These are phyloP conservation scores for Geotrichum armillariae DNA, from an alignment of 1,139 yeast species.

Conservation along the genomic window DNA sequence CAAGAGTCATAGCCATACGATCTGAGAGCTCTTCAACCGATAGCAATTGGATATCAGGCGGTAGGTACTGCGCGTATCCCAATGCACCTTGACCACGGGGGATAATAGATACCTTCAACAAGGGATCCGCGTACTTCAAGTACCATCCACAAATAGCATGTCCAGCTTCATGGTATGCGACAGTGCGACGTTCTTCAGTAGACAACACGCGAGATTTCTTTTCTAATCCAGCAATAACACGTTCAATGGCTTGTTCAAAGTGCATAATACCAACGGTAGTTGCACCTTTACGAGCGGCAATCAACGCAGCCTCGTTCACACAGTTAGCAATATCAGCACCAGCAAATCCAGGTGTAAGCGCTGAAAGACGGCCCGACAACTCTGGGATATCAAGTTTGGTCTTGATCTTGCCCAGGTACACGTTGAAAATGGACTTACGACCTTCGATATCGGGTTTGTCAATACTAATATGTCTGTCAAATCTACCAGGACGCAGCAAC, in stretches of 20 bases:
- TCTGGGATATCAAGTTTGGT: slow-evolving; percentile 51
- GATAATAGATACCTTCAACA: slow-evolving; percentile 89
- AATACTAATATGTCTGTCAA: slow-evolving; percentile 87
- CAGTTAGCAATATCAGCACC: slow-evolving; percentile 98
- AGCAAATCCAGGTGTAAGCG: slow-evolving; percentile 94
- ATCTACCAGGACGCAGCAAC: slow-evolving; percentile 93
- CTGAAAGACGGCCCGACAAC: slow-evolving; percentile 84
- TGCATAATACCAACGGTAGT: slow-evolving; percentile 66
- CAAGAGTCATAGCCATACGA: slow-evolving; percentile 94
- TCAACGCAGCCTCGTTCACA: slow-evolving; percentile 94
- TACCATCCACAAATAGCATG: slow-evolving; percentile 99
- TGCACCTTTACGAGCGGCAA: slow-evolving; percentile 85
- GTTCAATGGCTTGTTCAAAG: slow-evolving; percentile 94
- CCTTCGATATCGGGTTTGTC: slow-evolving; percentile 95
- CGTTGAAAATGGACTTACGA: slow-evolving; percentile 84
- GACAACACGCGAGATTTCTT: slow-evolving; percentile 82
- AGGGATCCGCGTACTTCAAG: slow-evolving; percentile 84
- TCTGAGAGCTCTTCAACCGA: slow-evolving; percentile 76
- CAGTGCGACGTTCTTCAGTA: slow-evolving; percentile 84
- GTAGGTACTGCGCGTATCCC: slow-evolving; percentile 97
- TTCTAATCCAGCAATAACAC: slow-evolving; percentile 95
- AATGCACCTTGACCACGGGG: slow-evolving; percentile 97
- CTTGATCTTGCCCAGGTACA: slow-evolving; percentile 72
- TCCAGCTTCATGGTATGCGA: slow-evolving; percentile 98
- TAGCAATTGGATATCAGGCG: slow-evolving; percentile 85